Base-by-base conservation (phyloP, 2,329 filamentous ascomycete species). In the Aspergillus sojae region DNA sequence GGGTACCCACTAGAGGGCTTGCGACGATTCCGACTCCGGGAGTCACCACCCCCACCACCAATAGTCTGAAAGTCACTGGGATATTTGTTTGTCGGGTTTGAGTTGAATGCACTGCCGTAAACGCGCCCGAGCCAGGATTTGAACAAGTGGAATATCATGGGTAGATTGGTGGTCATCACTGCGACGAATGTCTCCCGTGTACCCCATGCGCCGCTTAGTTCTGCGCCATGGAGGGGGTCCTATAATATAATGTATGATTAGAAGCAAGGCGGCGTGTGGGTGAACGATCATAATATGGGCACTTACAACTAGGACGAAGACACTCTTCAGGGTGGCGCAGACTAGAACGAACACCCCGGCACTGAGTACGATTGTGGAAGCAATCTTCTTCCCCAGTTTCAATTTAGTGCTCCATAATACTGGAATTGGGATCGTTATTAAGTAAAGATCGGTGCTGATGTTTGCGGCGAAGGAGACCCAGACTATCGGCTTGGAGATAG, bases 401-500 rank as follows among this genome's bases (percentile, higher is more conserved):
- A 88, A 73, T 1, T 77, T 79, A 0, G 85, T 81, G 56, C 75
- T 75, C 82, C 82, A 86, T 4, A 88, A 74, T 78, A 87, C 71
- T 3, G 85, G 85, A 21, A 88, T 76, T 0, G 85, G 85, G 21
- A 88, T 86, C n/a, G 81, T 79, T 57, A 88, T 82, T 16, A 88
- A 77, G 63, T 87, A 88, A 5, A 86, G 64, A 66, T 88, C 86
- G 9, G 85, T 88, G 2, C 78, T 64, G 12, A 86, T 78, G 64
- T 86, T 88, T 61, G 82, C 75, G 12, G 79, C 75, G 60, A 83
- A 80, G 7, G 79, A 80, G 14, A 80, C 78, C 75, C 79, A 83
- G 55, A 85, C 74, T 43, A 84, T 74, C n/a, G 79, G 77, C 19
- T 74, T 77, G 0, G 83, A 81, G 5, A 85, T 78, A n/a, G 81